phyloP scores from a whole-genome alignment of 805 yeast genomes.

The Hanseniaspora lachancei region DNA sequence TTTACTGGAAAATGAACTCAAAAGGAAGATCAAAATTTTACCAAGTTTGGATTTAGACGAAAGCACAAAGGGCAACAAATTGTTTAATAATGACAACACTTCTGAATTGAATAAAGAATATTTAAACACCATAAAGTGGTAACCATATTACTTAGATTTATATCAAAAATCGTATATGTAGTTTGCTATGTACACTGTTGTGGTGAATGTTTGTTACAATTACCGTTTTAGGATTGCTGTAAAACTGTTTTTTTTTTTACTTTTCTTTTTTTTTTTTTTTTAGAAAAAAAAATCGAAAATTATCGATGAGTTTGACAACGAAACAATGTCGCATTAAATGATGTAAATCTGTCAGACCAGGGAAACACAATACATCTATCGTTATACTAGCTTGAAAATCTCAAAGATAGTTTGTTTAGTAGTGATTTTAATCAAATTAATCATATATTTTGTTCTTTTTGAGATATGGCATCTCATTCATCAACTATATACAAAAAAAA shows the following conservation, averaged over 20 bases:
- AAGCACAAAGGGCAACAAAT: conserved; percentile 63
- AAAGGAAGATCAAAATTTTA: conserved; percentile 52
- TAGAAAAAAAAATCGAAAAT: neutral
- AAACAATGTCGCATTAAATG: too few relatives aligned
- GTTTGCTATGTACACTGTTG: neutral
- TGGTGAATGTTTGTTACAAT: neutral
- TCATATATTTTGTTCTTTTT: too few relatives aligned
- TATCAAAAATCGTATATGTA: neutral
- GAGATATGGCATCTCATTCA: neutral
- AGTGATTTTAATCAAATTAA: conserved; percentile 21
- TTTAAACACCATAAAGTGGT: conserved; percentile 51
- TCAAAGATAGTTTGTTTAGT: conserved; percentile 13
- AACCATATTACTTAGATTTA: conserved; percentile 14
- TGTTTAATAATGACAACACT: conserved; percentile 52
- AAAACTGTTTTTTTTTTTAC: neutral
- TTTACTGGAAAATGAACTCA: conserved; percentile 48
- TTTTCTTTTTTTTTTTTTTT: neutral
- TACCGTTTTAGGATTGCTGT: neutral
- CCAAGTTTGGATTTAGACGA: conserved; percentile 56
- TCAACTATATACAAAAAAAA: neutral
- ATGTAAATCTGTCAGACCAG: too few relatives aligned
- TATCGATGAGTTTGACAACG: neutral
- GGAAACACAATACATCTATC: too few relatives aligned
- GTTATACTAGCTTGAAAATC: too few relatives aligned
- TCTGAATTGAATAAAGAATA: conserved; percentile 57